These are phyloP conservation scores for Auricularia auricula-judae DNA, from an alignment of 768 basidiomycete species.

Conservation along the genomic window DNA sequence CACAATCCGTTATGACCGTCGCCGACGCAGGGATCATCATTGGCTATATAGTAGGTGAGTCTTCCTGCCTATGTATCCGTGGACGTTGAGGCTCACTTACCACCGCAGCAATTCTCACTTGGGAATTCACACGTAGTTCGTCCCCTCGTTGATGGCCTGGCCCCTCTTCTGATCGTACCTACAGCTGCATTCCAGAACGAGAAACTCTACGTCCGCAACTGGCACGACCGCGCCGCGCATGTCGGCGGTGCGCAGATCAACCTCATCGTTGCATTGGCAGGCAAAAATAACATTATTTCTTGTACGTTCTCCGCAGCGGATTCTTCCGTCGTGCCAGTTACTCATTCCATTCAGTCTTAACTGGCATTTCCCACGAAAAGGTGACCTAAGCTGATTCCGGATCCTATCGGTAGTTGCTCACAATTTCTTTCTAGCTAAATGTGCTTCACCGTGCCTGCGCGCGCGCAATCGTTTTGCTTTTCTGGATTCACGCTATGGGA, in stretches of 20 bases:
- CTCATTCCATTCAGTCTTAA: slow-evolving; percentile 26
- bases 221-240: slow-evolving; percentile 2
- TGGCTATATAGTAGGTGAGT: slow-evolving; percentile 27
- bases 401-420: neutral
- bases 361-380: slow-evolving; percentile 45
- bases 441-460: slow-evolving; percentile 38
- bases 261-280: slow-evolving; percentile 41
- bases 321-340: neutral
- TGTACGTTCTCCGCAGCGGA: slow-evolving; percentile 20
- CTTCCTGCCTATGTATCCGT: neutral
- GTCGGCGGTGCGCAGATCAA: slow-evolving; percentile 27
- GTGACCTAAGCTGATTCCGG: neutral
- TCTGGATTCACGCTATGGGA: slow-evolving; percentile 38
- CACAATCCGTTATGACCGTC: slow-evolving; percentile 24
- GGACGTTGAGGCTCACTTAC: neutral
- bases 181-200: neutral
- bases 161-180: neutral
- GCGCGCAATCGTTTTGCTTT: slow-evolving; percentile 33
- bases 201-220: slow-evolving; percentile 1
- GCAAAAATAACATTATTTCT: slow-evolving; percentile 48
- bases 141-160: neutral
- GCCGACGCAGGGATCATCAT: slow-evolving; percentile 36
- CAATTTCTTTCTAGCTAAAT: slow-evolving; percentile 22
- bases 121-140: slow-evolving; percentile 37
- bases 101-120: slow-evolving; percentile 25